phyloP scores from a whole-genome alignment of 345 rosid species.

The Clarkia xantiana region DNA sequence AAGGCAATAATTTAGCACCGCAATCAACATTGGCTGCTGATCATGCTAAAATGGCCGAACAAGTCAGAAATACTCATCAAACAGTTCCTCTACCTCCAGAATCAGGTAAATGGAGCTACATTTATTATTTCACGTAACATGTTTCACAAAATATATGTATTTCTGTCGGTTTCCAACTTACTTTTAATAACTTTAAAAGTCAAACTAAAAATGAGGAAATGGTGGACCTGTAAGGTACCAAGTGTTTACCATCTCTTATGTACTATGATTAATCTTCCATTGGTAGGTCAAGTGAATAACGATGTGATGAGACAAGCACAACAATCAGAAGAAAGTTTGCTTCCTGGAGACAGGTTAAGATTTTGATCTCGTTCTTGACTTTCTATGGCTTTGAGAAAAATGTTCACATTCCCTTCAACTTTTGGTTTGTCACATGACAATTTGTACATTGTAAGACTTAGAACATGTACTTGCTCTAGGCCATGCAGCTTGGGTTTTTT shows the following conservation, averaged over 20 bases:
- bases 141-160: not conserved
- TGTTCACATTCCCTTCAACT: no score
- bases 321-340: slow-evolving; percentile 18
- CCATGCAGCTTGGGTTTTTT: no score
- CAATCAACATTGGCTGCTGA: slow-evolving; percentile 6
- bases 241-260: not conserved
- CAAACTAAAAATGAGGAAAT: no score
- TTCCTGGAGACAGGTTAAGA: slow-evolving; percentile 7
- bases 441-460: no score
- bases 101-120: slow-evolving; percentile 28
- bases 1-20: slow-evolving; percentile 16
- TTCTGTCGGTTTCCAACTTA: not conserved
- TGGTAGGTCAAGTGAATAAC: slow-evolving; percentile 22
- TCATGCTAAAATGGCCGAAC: slow-evolving; percentile 25
- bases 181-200: not conserved
- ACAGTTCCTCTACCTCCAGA: slow-evolving; percentile 14
- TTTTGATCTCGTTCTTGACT: not conserved
- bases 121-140: not conserved
- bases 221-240: not conserved
- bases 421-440: no score
- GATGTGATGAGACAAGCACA: slow-evolving; percentile 21
- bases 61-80: slow-evolving; percentile 18
- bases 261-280: not conserved
- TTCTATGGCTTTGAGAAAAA: no score
- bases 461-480: no score